Evolutionary conservation across 148 eudicot species (phyloP), one percentile per base, ranked within the genome.

Genomic region (Fagopyrum tataricum): DNA sequence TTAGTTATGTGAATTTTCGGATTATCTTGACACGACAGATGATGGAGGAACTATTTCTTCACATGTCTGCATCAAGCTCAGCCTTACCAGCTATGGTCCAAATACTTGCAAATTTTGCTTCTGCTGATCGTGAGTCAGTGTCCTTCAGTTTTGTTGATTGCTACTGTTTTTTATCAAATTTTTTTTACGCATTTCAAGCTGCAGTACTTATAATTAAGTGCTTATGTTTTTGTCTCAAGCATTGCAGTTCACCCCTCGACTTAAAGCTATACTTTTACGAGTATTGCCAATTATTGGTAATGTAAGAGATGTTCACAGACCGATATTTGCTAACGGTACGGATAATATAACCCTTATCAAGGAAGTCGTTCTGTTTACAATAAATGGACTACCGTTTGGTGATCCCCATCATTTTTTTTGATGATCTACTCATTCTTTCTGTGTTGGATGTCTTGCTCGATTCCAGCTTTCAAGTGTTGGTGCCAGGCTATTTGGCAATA

Each of bases 381-480:
- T 31, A 14, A 64, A 5, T 37, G 15, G 69, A 39, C 42, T 31
- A 24, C 69, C 4, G 44, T 64, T 64, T 31, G 43, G 37, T 37
- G 69, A 59, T 37, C 69, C 17, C n/a, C 43, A 64, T 64, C 67
- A 40, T 31, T 64, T 43, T 64, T 31, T 46, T 31, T 39, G 69
- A 13, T 31, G n/a, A 37, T 61, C 69, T 37, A 39, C 44, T 15
- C 14, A 61, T 70, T 46, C 52, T 70, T 42, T 43, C 31, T 7
- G 26, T 43, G 26, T 43, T 70, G 11, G 39, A 70, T 70, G 51
- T 70, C 72, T 70, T 44, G 51, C 52, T 70, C 44, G 31, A 18
- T 72, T 81, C 31, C 88, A 96, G 99, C 96, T 75, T 88, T 96
- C 84, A 92, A 89, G 85, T 92, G 97, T 78, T 96, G 99, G 99